phyloP scores from a whole-genome alignment of 352 stramenopile genomes.

The Albugo candida region DNA sequence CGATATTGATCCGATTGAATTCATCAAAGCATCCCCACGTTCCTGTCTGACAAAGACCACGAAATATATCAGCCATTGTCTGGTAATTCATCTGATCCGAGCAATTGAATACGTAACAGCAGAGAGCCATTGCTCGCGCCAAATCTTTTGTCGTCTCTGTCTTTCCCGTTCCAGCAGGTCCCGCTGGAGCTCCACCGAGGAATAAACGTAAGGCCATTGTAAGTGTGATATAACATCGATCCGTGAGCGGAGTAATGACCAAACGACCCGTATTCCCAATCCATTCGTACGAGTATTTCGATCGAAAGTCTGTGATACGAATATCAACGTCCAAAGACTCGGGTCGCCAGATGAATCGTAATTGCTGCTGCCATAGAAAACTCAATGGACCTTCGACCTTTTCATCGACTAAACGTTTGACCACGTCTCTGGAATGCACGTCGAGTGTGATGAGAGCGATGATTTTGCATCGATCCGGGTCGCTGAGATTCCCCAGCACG shows the following conservation, averaged over 20 bases:
- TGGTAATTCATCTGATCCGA: slow-evolving; percentile 83
- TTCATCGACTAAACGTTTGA: slow-evolving; percentile 75
- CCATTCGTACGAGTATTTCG: slow-evolving; percentile 85
- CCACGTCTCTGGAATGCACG: slow-evolving; percentile 87
- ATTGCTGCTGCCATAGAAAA: slow-evolving; percentile 78
- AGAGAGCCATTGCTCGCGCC: slow-evolving; percentile 64
- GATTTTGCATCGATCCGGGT: slow-evolving; percentile 84
- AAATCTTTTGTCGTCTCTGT: slow-evolving; percentile 79
- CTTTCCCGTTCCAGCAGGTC: slow-evolving; percentile 83
- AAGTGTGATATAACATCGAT: slow-evolving; percentile 94
- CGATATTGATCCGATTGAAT: slow-evolving; percentile 80
- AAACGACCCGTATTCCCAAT: slow-evolving; percentile 81
- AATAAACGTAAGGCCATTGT: slow-evolving; percentile 93
- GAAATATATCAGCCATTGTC: slow-evolving; percentile 79
- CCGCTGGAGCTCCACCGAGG: slow-evolving; percentile 86
- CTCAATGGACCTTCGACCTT: slow-evolving; percentile 76
- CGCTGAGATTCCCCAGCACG: slow-evolving; percentile 74
- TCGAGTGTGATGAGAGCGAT: slow-evolving; percentile 94
- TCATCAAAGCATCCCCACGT: slow-evolving; percentile 81
- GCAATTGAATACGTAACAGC: slow-evolving; percentile 82
- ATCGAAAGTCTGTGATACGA: slow-evolving; percentile 90
- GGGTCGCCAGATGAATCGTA: slow-evolving; percentile 82
- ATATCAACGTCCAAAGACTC: slow-evolving; percentile 91
- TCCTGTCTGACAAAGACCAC: slow-evolving; percentile 59
- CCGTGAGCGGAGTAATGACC: slow-evolving; percentile 90